phyloP scores from a whole-genome alignment of 2,329 filamentous ascomycete genomes.

The Knoxdaviesia proteae region DNA sequence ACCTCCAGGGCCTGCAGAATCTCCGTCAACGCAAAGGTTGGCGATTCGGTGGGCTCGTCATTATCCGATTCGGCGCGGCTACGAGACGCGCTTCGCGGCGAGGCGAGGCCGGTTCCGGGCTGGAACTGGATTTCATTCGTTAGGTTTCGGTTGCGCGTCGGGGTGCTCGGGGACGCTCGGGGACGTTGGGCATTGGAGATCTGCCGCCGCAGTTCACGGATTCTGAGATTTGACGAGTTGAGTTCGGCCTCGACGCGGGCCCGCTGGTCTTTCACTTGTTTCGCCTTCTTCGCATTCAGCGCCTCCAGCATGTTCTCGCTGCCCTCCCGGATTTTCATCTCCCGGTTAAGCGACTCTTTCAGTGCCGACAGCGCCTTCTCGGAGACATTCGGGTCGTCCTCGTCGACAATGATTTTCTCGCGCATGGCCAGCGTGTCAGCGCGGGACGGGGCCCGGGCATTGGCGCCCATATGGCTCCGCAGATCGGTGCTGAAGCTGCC shows the following conservation, averaged over 20 bases:
- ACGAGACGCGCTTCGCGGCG: constrained; percentile 33
- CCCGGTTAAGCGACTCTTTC: constrained; percentile 74
- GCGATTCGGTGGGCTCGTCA: constrained; percentile 60
- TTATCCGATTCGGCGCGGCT: constrained; percentile 39
- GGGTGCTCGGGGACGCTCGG: constrained; percentile 25
- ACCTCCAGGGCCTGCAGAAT: constrained; percentile 76
- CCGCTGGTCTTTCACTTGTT: constrained; percentile 78
- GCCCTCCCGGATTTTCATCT: constrained; percentile 93
- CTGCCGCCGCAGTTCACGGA: constrained; percentile 36
- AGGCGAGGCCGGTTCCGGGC: constrained; percentile 27
- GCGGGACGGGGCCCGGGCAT: constrained; percentile 36
- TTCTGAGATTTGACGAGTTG: constrained; percentile 62
- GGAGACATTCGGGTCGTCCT: constrained; percentile 30
- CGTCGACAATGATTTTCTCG: constrained; percentile 34
- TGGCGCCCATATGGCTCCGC: constrained; percentile 42
- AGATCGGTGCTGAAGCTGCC: constrained; percentile 84
- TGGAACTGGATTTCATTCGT: constrained; percentile 9
- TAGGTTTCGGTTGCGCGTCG: constrained; percentile 25
- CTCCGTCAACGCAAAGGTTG: constrained; percentile 77
- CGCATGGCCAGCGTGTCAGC: constrained; percentile 15
- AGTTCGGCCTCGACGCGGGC: constrained; percentile 69
- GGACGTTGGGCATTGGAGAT: constrained; percentile 37
- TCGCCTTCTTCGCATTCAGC: constrained; percentile 80
- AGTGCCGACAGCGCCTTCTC: constrained; percentile 59
- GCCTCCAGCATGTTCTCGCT: constrained; percentile 97